Conservation (phyloP, 768 basidiomycete species). For the Sporobolomyces roseus region DNA sequence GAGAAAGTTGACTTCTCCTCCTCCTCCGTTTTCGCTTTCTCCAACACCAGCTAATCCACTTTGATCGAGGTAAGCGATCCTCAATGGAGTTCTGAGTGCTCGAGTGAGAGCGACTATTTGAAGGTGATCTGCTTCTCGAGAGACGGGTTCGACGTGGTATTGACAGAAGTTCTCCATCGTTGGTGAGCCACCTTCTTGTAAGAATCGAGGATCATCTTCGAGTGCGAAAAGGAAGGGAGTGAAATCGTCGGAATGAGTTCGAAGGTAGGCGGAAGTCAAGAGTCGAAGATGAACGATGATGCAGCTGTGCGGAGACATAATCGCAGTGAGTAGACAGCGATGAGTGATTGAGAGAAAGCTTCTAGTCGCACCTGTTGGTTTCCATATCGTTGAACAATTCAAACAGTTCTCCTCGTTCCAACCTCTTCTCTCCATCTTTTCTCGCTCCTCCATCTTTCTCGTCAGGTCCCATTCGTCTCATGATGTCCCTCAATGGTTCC, state of each 20-base stretch:
- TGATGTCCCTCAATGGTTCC: conserved; percentile 59
- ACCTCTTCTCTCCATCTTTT: conserved; percentile 38
- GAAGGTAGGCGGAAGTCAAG: conserved; percentile 77
- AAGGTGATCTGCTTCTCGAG: conserved; percentile 62
- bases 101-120: conserved; percentile 73
- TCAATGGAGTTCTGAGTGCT: conserved; percentile 63
- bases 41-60: conserved; percentile 36
- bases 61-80: conserved; percentile 78
- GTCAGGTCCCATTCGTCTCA: conserved; percentile 53
- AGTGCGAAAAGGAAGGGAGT: conserved; percentile 72
- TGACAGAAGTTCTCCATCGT: conserved; percentile 66
- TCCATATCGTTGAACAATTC: conserved; percentile 58
- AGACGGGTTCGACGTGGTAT: conserved; percentile 62
- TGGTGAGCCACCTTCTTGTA: conserved; percentile 56
- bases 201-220: conserved; percentile 50
- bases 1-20: conserved; percentile 60
- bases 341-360: no score
- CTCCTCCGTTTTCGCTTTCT: conserved; percentile 18
- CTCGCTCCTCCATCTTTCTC: conserved; percentile 16
- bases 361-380: conserved; percentile 35
- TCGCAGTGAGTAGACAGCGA: neutral
- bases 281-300: conserved; percentile 77
- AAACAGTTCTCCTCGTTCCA: conserved; percentile 52
- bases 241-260: conserved; percentile 60
- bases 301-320: conserved; percentile 56